Evolutionary conservation across 352 stramenopile species (phyloP).

Genomic region (Lagenidium giganteum): DNA sequence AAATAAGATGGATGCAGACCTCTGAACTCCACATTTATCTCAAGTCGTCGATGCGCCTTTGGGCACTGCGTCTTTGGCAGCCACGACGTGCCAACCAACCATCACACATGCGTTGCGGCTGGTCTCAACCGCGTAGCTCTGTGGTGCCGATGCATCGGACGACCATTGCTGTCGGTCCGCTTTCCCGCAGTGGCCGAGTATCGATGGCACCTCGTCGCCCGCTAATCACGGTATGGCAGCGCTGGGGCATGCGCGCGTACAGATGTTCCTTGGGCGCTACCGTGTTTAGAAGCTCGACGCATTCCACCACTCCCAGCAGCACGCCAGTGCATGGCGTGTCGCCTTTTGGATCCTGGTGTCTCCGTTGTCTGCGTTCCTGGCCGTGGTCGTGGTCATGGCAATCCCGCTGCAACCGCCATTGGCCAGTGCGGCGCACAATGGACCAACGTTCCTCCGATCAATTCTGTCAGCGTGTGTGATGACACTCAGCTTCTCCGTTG

Average conservation of each 20-base stretch:
- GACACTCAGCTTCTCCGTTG: neutral
- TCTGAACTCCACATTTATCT: no score
- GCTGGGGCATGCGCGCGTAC: constrained; percentile 2
- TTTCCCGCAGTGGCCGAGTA: neutral
- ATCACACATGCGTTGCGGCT: neutral
- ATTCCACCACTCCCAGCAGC: neutral
- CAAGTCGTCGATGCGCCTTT: no score
- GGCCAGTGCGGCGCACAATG: neutral
- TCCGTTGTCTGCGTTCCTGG: neutral
- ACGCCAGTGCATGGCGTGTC: neutral
- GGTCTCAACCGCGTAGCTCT: neutral
- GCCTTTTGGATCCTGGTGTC: neutral
- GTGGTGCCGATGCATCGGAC: neutral
- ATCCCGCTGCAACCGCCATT: neutral
- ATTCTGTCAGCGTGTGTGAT: neutral
- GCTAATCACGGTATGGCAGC: no score
- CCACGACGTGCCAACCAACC: no score
- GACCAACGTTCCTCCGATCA: neutral
- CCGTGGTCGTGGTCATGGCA: neutral
- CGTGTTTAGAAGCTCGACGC: neutral
- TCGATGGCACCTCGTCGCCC: neutral
- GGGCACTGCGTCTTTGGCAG: no score
- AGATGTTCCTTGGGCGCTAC: neutral
- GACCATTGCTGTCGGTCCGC: neutral
- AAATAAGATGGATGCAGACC: no score